Conservation (phyloP, 2,329 filamentous ascomycete genomes). For the Ilyonectria mors-panacis region DNA sequence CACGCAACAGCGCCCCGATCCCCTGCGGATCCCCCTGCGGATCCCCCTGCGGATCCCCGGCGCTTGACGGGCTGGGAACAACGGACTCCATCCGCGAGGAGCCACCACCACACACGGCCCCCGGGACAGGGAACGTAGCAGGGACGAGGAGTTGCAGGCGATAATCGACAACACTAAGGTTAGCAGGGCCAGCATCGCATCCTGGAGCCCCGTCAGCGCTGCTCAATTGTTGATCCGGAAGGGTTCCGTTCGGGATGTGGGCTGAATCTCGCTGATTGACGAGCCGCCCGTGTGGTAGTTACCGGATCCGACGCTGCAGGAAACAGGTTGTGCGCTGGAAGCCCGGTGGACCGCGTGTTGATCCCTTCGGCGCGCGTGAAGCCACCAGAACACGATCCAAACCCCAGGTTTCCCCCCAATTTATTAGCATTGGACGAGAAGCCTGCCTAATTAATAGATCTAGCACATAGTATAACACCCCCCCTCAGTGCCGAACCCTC, state of each 20-base stretch:
- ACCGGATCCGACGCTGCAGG: too few species aligned
- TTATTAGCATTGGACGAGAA: too few species aligned
- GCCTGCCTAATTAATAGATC: neutral
- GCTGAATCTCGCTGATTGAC: conserved; percentile 10
- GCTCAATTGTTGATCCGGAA: conserved; percentile 16
- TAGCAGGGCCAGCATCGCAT: conserved; percentile 3
- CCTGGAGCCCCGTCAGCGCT: neutral
- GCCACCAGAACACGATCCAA: too few species aligned
- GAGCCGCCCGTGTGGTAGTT: neutral
- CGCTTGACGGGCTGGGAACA: neutral
- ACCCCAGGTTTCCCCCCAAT: neutral
- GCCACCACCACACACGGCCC: neutral
- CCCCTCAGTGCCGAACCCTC: neutral
- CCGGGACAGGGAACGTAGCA: neutral
- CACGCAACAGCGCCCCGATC: too few species aligned
- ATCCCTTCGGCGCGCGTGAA: conserved; percentile 3
- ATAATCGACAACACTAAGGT: conserved; percentile 12
- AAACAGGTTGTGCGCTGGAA: neutral
- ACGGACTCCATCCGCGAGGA: neutral
- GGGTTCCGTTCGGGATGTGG: conserved; percentile 10
- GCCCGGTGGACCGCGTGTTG: conserved; percentile 5
- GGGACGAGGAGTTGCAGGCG: neutral
- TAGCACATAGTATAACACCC: neutral
- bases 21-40: too few species aligned
- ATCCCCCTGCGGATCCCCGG: neutral